Conservation (phyloP, 129 eudicot genomes). For the Escallonia rubra region DNA sequence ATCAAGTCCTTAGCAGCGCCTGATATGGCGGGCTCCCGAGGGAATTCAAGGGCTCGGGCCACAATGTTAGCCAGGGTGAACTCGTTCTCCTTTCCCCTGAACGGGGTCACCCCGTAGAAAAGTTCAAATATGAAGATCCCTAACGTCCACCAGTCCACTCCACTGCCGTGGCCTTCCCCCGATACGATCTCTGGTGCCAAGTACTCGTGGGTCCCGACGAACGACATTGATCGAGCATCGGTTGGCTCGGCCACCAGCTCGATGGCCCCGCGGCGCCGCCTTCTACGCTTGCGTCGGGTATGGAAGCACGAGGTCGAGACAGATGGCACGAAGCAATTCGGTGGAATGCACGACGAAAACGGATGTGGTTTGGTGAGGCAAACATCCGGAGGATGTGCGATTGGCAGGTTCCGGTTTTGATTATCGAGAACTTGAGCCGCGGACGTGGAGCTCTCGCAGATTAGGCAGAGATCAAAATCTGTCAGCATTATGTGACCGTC, state of each 20-base stretch:
- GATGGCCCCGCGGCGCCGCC: slow-evolving; percentile 22
- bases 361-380: slow-evolving; percentile 9
- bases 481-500: slow-evolving; percentile 82
- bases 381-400: slow-evolving; percentile 6
- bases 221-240: slow-evolving; percentile 75
- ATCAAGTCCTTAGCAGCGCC: slow-evolving; percentile 58
- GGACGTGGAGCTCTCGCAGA: slow-evolving; percentile 38
- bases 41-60: slow-evolving; percentile 72
- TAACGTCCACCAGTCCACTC: slow-evolving; percentile 85
- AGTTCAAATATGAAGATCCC: slow-evolving; percentile 69
- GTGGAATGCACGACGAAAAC: slow-evolving; percentile 39
- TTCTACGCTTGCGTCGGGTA: slow-evolving; percentile 11
- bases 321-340: slow-evolving; percentile 40
- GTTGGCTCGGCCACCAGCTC: slow-evolving; percentile 65
- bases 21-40: slow-evolving; percentile 50
- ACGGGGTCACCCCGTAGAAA: slow-evolving; percentile 75
- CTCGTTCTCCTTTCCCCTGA: slow-evolving; percentile 65
- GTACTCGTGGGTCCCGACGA: slow-evolving; percentile 82
- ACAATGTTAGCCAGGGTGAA: slow-evolving; percentile 64
- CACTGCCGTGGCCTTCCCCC: slow-evolving; percentile 80
- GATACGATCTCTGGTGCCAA: slow-evolving; percentile 70
- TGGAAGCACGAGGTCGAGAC: slow-evolving; percentile 29
- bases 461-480: slow-evolving; percentile 70
- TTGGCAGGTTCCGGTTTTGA: slow-evolving; percentile 30
- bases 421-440: slow-evolving; percentile 47